Evolutionary conservation across 1,284 basidiomycete species (phyloP).

Genomic region (Ceratobasidium sp.): DNA sequence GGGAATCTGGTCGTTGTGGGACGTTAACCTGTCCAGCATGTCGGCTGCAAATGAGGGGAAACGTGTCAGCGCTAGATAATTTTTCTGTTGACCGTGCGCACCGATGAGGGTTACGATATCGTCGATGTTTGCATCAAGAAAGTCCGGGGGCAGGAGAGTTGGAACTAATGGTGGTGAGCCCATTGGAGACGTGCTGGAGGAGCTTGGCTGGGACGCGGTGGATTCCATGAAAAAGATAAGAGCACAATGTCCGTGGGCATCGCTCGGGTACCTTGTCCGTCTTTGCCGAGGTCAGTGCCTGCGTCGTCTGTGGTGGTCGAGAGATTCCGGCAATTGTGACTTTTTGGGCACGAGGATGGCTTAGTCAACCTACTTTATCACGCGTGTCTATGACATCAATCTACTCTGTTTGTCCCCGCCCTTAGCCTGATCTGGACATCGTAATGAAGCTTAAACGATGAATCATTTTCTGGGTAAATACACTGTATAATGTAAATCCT

Average conservation of each 20-base stretch:
- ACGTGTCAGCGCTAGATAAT: slow-evolving; percentile 25
- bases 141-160: slow-evolving; percentile 66
- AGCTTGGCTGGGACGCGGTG: slow-evolving; percentile 15
- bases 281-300: slow-evolving; percentile 11
- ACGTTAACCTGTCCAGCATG: slow-evolving; percentile 91
- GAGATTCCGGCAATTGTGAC: slow-evolving; percentile 18
- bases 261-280: slow-evolving; percentile 9
- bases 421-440: background rate
- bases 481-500: background rate
- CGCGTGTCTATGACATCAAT: slow-evolving; percentile 28
- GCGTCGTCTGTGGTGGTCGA: slow-evolving; percentile 11
- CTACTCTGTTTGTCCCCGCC: background rate
- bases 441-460: background rate
- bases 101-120: slow-evolving; percentile 87
- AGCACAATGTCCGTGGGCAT: slow-evolving; percentile 41
- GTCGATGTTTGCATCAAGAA: slow-evolving; percentile 82
- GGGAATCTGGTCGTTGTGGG: slow-evolving; percentile 93
- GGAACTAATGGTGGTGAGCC: slow-evolving; percentile 26
- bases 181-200: slow-evolving; percentile 21
- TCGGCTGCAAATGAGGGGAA: slow-evolving; percentile 67
- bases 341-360: slow-evolving; percentile 38
- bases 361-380: slow-evolving; percentile 5
- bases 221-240: slow-evolving; percentile 26
- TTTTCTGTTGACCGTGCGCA: slow-evolving; percentile 54
- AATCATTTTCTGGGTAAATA: background rate